Base-by-base conservation (phyloP, 1,139 yeast species). In the Kluyveromyces marxianus region DNA sequence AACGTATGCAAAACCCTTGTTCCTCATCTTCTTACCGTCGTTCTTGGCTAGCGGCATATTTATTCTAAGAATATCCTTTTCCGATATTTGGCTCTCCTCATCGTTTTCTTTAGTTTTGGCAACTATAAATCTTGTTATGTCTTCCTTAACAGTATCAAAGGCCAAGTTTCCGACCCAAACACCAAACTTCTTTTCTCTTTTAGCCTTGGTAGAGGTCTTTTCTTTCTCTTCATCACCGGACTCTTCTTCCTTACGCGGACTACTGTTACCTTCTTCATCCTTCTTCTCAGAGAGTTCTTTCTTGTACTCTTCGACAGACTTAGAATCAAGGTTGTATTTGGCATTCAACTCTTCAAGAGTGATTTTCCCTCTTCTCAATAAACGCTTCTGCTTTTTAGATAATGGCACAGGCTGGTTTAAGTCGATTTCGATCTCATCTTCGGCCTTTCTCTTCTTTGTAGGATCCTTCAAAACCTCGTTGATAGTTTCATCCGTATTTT, bases 161-260 rank as follows among this genome's bases (percentile, higher is more conserved):
- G 96, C 76, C 54, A 94, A 67, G 63, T 92, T 94, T 41, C 98
- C 98, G 40, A 92, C 77, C 98, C 98, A 92, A 27, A 89, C 94
- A 40, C 95, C 95, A 57, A 70, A 79, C 46, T 74, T 76, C 73
- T 74, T 55, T 63, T 69, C 44, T 59, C 56, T 49, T 53, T 59
- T 49, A 14, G 36, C 36, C 10, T 42, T 35, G 41, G 59, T 60
- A 36, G 44, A 50, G 30, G 48, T 50, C 41, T 50, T 52, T 41
- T 52, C 52, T 25, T 48, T 54, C 40, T 49, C 52, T 39, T 48
- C 47, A 41, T 53, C 49, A 21, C 39, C 41, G n/a, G 48, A 50
- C 36, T 46, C 52, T 29, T 52, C 57, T 10, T 51, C 48, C 41
- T 54, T 47, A 21, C 47, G 8, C 4, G 21, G 21, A 14, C 21